phyloP scores from a whole-genome alignment of 2,329 filamentous ascomycete genomes.

The Penicillium rolfsii region DNA sequence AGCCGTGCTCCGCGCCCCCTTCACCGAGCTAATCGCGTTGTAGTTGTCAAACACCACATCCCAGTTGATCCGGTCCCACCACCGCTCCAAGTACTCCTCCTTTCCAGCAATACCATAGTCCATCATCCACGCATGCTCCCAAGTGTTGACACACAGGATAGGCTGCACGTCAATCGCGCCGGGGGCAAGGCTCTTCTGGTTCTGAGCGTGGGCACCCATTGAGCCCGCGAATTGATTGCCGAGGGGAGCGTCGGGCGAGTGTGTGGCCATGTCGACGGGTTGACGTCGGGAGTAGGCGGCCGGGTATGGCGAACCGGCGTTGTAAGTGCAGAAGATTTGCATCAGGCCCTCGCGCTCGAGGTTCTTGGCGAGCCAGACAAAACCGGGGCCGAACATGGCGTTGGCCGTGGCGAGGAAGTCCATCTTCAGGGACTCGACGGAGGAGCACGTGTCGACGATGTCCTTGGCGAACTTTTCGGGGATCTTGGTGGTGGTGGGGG shows the following conservation, averaged over 20 bases:
- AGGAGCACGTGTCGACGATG: slow-evolving; percentile 75
- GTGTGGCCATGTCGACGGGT: slow-evolving; percentile 52
- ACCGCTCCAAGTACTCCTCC: slow-evolving; percentile 71
- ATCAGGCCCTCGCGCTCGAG: slow-evolving; percentile 51
- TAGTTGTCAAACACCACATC: slow-evolving; percentile 62
- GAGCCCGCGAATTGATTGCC: slow-evolving; percentile 43
- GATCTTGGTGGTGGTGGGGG: slow-evolving; percentile 55
- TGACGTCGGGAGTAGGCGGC: slow-evolving; percentile 79
- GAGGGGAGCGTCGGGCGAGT: slow-evolving; percentile 38
- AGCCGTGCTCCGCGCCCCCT: slow-evolving; percentile 25
- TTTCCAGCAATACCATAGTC: slow-evolving; percentile 82
- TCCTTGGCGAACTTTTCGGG: slow-evolving; percentile 59
- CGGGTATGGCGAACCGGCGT: slow-evolving; percentile 85
- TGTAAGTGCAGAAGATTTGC: slow-evolving; percentile 83
- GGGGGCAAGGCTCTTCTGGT: slow-evolving; percentile 43
- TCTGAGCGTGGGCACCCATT: slow-evolving; percentile 39
- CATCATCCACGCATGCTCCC: slow-evolving; percentile 89
- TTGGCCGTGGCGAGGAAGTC: slow-evolving; percentile 80
- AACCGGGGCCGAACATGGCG: slow-evolving; percentile 95
- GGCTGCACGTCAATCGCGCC: slow-evolving; percentile 64
- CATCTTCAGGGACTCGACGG: slow-evolving; percentile 76
- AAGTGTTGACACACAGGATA: slow-evolving; percentile 89
- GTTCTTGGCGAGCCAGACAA: slow-evolving; percentile 86
- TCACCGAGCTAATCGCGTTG: slow-evolving; percentile 37
- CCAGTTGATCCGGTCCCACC: slow-evolving; percentile 94